Evolutionary conservation across 2,329 filamentous ascomycete species (phyloP), one percentile per base, ranked within the genome.

Genomic region (Penicillium sp.): DNA sequence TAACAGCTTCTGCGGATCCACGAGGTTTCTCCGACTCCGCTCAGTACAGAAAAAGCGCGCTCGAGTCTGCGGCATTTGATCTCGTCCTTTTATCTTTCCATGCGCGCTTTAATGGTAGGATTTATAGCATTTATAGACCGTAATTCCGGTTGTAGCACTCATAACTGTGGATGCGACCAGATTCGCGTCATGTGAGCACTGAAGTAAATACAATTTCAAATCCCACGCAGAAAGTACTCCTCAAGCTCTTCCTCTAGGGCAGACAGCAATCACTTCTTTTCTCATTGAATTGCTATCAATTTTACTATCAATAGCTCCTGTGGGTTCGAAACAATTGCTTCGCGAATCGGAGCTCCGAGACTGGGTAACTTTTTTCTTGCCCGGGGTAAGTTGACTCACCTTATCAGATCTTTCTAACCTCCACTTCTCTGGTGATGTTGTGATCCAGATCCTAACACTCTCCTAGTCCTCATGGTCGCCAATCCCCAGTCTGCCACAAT

Each of bases 21-120:
- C 27, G n/a, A 48, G 46, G 53, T 64, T 65, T 66, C 57, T 65
- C 63, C 63, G 62, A 54, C 35, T 45, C 52, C 60, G 62, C 41
- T 24, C 22, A 37, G 35, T n/a, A 0, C 9, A 23, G 35, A 23
- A 24, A 24, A n/a, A 23, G 35, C 20, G 31, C 31, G 14, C 31
- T 8, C 34, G 18, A 44, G 13, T 8, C 18, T 14, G 29, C 40
- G 26, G 20, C 42, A 39, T 34, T 44, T 16, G 14, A 29, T 44
- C 14, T 31, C 23, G 6, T 3, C 26, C 27, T 38, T 13, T 38
- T 20, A 26, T 20, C 20, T 6, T 18, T 14, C 5, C 1, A 3
- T 9, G n/a, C 23, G 20, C 10, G 1, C 22, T 10, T 26, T 9
- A 26, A 6, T 13, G 14, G 26, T 20, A 3, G 18, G 3, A 20